Percentiles rank a stretch among this genome's conserved stretches.
Conservation (phyloP, 1,284 basidiomycete species). For the Pulchroboletus neoregius region DNA sequence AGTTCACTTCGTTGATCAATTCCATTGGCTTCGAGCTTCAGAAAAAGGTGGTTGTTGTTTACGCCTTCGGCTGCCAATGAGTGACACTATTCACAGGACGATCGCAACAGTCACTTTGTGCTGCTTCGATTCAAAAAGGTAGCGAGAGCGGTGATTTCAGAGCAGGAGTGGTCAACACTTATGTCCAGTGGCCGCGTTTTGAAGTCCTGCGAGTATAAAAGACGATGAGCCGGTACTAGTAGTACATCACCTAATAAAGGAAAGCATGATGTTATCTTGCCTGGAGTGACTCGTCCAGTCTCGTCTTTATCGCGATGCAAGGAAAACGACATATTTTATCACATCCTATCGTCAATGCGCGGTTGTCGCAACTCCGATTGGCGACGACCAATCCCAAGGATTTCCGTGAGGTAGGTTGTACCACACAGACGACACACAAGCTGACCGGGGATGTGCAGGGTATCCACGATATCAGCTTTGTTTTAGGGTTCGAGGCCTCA, state of each 20-base stretch:
- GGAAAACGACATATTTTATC: constrained; percentile 52
- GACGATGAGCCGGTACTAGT: constrained; percentile 54
- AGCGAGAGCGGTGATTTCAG: constrained; percentile 42
- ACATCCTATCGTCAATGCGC: constrained; percentile 71
- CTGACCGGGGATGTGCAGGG: constrained; percentile 41
- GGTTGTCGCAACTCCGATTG: constrained; percentile 68
- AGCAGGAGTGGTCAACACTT: constrained; percentile 65
- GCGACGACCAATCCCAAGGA: constrained; percentile 63
- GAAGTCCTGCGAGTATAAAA: constrained; percentile 96
- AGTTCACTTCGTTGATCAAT: constrained; percentile 71
- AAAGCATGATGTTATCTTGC: no score
- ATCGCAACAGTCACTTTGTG: constrained; percentile 84
- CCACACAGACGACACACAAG: neutral
- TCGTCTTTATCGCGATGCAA: constrained; percentile 17
- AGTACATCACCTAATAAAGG: neutral
- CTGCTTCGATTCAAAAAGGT: constrained; percentile 82
- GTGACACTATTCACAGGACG: constrained; percentile 49
- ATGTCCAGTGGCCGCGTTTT: constrained; percentile 61
- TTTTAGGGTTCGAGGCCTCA: constrained; percentile 75
- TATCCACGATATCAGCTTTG: constrained; percentile 65
- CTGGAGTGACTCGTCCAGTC: neutral
- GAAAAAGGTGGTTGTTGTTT: constrained; percentile 54
- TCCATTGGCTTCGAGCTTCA: constrained; percentile 80
- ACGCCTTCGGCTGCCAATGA: neutral
- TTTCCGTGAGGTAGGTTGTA: constrained; percentile 66